Conservation (phyloP, 1,139 yeast genomes). For the Yamadazyma sp. region DNA sequence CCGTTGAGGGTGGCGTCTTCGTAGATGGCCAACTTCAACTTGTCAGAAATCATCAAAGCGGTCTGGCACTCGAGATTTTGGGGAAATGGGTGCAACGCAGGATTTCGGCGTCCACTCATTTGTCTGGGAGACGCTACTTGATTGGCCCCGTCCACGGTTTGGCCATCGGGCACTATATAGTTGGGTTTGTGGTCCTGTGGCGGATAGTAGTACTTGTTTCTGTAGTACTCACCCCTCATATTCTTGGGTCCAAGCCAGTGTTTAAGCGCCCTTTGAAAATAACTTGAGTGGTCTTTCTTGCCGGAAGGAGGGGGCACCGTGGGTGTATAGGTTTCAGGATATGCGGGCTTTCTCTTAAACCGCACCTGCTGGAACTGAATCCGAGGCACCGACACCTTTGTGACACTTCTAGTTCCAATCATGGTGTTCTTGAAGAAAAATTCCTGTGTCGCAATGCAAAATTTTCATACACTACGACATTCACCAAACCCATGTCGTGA, state of each 20-base stretch:
- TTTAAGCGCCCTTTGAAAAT: constrained; percentile 32
- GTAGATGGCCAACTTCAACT: constrained; percentile 59
- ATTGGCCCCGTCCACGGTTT: constrained; percentile 28
- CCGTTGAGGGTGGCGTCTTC: constrained; percentile 55
- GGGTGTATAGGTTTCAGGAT: constrained; percentile 27
- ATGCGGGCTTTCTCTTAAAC: constrained; percentile 26
- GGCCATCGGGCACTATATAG: constrained; percentile 65
- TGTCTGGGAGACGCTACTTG: constrained; percentile 1
- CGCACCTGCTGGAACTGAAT: constrained; percentile 20
- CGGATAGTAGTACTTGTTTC: constrained; percentile 74
- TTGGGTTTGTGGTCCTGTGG: constrained; percentile 74
- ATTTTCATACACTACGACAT: neutral
- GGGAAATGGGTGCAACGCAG: constrained; percentile 73
- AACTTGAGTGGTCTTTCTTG: constrained; percentile 32
- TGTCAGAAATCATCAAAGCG: constrained; percentile 56
- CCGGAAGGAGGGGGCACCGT: constrained; percentile 24
- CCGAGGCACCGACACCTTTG: neutral
- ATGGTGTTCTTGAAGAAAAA: neutral
- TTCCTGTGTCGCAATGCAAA: neutral
- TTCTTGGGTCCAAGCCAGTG: constrained; percentile 81
- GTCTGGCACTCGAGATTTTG: constrained; percentile 69
- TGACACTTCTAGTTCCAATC: neutral
- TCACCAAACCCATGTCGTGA: too few relatives aligned
- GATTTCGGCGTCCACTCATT: constrained; percentile 21
- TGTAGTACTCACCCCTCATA: constrained; percentile 75